Evolutionary conservation across 2,329 filamentous ascomycete species (phyloP), one percentile per base, ranked within the genome.

Genomic region (Fusarium dimerum): DNA sequence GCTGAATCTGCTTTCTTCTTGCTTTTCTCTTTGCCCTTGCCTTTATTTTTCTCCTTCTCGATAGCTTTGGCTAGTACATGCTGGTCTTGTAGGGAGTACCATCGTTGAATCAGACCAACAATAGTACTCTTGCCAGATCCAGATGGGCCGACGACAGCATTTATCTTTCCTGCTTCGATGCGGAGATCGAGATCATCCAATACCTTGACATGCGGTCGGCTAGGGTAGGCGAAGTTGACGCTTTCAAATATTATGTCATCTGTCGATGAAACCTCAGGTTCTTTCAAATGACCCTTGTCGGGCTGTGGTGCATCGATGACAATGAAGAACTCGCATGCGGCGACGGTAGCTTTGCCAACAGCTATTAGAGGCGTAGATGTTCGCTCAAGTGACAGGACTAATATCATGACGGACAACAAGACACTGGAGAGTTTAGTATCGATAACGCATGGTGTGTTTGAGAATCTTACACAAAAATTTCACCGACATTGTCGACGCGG

Each of bases 121-220:
- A 91, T 83, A 0, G 88, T 92, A 46, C 84, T 88, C 68, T 92
- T 92, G 1, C 89, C 88, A 5, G 81, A 85, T 0, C 88, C 88
- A 3, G 85, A 89, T 1, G 86, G 82, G 0, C 88, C 88, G 17
- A 92, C 88, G 16, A 92, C 86, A 2, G 88, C 88, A 1, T 87
- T 90, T 2, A 86, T 80, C 63, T 88, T 87, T 17, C 86, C 85
- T 8, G 81, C 77, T 53, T 81, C 76, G 50, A 90, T 81, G 1
- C 68, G 73, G 9, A 89, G 70, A 60, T 79, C 77, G 3, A 90
- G 68, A 3, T 77, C 71, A 59, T 88, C 78, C 1, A 90, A 69
- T 0, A 90, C 82, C 61, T 83, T 83, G 54, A 86, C 80, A 52
- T 85, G 78, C 0, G 84, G 83, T 12, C 86, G 77, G 45, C 75